phyloP scores from a whole-genome alignment of 352 stramenopile genomes.

The Pythium folliculosum region DNA sequence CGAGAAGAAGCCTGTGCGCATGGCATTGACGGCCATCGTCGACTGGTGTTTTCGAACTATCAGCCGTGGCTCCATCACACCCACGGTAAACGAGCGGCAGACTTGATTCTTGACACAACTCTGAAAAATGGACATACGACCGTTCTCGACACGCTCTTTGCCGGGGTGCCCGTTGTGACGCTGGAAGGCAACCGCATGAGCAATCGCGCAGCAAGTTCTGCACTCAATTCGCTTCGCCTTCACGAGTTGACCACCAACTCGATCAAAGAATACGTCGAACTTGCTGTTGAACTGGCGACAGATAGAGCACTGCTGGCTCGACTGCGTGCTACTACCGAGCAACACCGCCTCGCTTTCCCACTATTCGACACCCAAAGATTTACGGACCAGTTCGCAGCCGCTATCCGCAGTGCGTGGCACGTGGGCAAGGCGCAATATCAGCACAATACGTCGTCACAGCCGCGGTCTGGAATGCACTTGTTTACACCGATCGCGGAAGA shows the following conservation, averaged over 20 bases:
- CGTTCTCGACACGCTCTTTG: conserved; percentile 74
- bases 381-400: conserved; percentile 44
- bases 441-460: conserved; percentile 10
- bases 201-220: conserved; percentile 63
- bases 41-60: conserved; percentile 59
- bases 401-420: conserved; percentile 52
- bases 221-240: conserved; percentile 48
- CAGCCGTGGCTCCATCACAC: conserved; percentile 82
- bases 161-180: conserved; percentile 73
- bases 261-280: conserved; percentile 81
- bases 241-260: conserved; percentile 65
- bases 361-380: conserved; percentile 76
- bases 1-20: conserved; percentile 48
- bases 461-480: conserved; percentile 39
- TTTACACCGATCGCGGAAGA: conserved; percentile 34
- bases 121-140: conserved; percentile 88
- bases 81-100: conserved; percentile 61
- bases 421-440: conserved; percentile 14
- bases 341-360: conserved; percentile 41
- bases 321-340: conserved; percentile 46
- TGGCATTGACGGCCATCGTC: conserved; percentile 50
- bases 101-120: conserved; percentile 81
- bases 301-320: conserved; percentile 33
- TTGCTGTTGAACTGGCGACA: conserved; percentile 58
- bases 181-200: conserved; percentile 70